phyloP scores from a whole-genome alignment of 306 rosid genomes.

The Hylodesmum podocarpum region DNA sequence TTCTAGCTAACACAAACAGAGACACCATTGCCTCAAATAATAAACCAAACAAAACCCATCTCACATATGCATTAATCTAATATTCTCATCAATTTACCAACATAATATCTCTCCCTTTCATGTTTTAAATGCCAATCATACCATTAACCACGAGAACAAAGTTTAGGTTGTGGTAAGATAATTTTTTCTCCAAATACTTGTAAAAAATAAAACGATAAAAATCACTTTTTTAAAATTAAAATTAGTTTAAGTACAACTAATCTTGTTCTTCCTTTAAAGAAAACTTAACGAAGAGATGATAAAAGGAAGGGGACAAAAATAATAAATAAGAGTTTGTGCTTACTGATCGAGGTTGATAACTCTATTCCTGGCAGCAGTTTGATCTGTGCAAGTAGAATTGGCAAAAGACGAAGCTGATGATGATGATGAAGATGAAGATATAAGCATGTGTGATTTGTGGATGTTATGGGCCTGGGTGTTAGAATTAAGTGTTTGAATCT shows the following conservation, averaged over 20 bases:
- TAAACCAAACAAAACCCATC: background rate
- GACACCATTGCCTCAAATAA: background rate
- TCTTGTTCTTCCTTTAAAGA: background rate
- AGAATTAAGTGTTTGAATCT: background rate
- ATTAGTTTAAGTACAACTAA: no score
- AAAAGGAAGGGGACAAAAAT: background rate
- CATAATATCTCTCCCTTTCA: background rate
- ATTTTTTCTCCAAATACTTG: no score
- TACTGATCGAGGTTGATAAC: constrained; percentile 80
- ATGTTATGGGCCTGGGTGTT: constrained; percentile 1
- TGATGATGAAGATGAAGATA: constrained; percentile 32
- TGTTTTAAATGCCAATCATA: background rate
- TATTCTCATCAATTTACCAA: background rate
- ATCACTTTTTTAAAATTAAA: no score
- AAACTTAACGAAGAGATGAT: background rate
- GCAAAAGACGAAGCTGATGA: constrained; percentile 11
- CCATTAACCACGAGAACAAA: background rate
- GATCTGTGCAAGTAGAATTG: constrained; percentile 16
- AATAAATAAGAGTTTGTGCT: constrained; percentile 26
- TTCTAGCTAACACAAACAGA: constrained; percentile 14
- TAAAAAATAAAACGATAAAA: no score
- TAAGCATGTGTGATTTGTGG: constrained; percentile 29
- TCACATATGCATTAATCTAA: background rate
- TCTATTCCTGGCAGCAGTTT: constrained; percentile 37
- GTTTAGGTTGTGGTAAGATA: no score